Evolutionary conservation across 2,329 filamentous ascomycete genomes (phyloP).

Genomic region (Neofusicoccum parvum): DNA sequence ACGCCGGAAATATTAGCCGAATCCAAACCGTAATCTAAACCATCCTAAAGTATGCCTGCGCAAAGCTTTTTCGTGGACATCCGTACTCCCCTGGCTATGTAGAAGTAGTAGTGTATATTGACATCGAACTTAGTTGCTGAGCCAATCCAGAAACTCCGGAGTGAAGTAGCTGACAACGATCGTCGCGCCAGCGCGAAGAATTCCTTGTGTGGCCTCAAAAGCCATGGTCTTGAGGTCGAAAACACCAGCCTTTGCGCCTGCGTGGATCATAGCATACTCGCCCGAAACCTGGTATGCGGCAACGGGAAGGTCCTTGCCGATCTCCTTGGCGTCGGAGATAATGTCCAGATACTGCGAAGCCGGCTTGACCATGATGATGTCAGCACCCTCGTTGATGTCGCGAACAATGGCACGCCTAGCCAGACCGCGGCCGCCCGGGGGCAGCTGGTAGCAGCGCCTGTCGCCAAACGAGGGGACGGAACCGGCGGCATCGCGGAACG

Average conservation of each 20-base stretch:
- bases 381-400: constrained; percentile 90
- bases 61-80: neutral
- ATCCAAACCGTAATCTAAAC: neutral
- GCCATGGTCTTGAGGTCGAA: constrained; percentile 95
- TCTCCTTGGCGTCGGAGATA: constrained; percentile 94
- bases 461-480: constrained; percentile 91
- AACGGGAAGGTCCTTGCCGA: constrained; percentile 87
- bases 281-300: constrained; percentile 97
- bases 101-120: neutral
- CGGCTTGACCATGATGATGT: constrained; percentile 99
- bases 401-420: constrained; percentile 86
- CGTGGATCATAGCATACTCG: constrained; percentile 97
- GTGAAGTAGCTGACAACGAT: constrained; percentile 96
- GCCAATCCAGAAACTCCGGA: constrained; percentile 71
- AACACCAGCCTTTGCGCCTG: constrained; percentile 90
- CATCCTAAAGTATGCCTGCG: neutral
- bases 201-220: constrained; percentile 91
- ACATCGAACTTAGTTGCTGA: constrained; percentile 37
- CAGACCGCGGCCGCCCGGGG: constrained; percentile 86
- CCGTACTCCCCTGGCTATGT: neutral
- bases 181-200: constrained; percentile 86
- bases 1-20: neutral
- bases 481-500: constrained; percentile 94
- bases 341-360: constrained; percentile 96
- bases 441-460: constrained; percentile 94